A percentile compares a stretch with the other conserved stretches of the same genome.
phyloP scores from a whole-genome alignment of 495 filamentous ascomycete species.

The Durotheca rogersii region DNA sequence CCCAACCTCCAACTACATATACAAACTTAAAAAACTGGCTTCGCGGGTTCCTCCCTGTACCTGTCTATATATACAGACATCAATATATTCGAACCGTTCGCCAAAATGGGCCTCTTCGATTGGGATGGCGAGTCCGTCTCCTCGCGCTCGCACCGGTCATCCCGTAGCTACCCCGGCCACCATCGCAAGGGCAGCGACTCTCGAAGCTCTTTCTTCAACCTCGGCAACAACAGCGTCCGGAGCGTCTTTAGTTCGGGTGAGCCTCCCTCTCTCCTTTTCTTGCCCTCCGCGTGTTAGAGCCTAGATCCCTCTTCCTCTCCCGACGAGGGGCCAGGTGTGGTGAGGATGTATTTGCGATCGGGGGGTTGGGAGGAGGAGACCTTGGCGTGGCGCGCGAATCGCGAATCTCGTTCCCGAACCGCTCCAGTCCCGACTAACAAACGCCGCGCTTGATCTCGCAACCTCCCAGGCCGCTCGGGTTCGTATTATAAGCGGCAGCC shows the following conservation, averaged over 20 bases:
- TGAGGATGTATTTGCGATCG: too few relatives aligned
- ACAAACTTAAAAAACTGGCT: too few relatives aligned
- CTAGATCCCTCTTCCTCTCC: too few relatives aligned
- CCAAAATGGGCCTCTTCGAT: slow-evolving; percentile 45
- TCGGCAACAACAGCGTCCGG: slow-evolving; percentile 46
- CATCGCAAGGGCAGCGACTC: slow-evolving; percentile 43
- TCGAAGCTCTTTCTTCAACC: slow-evolving; percentile 54
- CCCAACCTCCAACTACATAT: slow-evolving; percentile 14
- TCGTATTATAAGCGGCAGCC: slow-evolving; percentile 74
- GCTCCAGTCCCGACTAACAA: too few relatives aligned
- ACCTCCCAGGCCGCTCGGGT: slow-evolving; percentile 49
- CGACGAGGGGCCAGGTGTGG: too few relatives aligned
- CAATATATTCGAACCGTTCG: neutral
- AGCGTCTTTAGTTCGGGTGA: slow-evolving; percentile 53
- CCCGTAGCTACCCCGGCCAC: slow-evolving; percentile 33
- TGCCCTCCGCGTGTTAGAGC: too few relatives aligned
- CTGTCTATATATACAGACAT: slow-evolving; percentile 14
- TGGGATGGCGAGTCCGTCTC: slow-evolving; percentile 44
- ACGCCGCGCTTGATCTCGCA: slow-evolving; percentile 1
- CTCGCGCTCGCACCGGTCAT: slow-evolving; percentile 42
- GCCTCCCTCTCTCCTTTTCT: slow-evolving; percentile 37
- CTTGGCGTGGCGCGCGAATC: too few relatives aligned
- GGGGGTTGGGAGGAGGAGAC: too few relatives aligned
- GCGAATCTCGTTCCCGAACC: too few relatives aligned
- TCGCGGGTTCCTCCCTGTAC: too few relatives aligned